Evolutionary conservation across 1,284 basidiomycete genomes (phyloP), one percentile per base, ranked within the genome.

Genomic region (Gymnopus androsaceus): DNA sequence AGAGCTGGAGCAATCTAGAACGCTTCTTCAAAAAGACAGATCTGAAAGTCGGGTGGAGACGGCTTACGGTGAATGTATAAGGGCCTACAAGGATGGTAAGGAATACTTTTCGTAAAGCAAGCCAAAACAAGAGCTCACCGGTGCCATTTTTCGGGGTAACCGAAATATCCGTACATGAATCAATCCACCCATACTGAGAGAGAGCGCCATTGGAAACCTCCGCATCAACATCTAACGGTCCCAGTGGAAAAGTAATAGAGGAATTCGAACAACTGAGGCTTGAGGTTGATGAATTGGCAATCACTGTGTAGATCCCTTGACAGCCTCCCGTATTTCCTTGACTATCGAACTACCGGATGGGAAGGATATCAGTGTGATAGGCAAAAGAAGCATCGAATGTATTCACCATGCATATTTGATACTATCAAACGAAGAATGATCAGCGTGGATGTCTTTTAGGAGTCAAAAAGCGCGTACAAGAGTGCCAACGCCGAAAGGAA

Each of bases 331-430:
- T 76, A 47, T 76, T 76, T 2, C 83, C 83, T 27, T 76, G 76
- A 36, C 68, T 74, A 57, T 83, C 83, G 57, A 82, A 82, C 82
- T 83, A 54, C 15, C 38, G n/a, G n/a, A n/a, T n/a, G n/a, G n/a
- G n/a, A 49, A 51, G 36, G 44, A 45, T 40, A 46, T 31, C 6
- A 17, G 15, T 45, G 11, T 28, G 19, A 11, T 37, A 15, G 27
- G 21, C 9, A 12, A 33, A 23, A 21, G 4, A 14, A 40, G 33
- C 44, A 21, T 14, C 31, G 33, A n/a, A 40, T n/a, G 27, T 4
- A 49, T 71, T 53, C 47, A 84, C 82, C 83, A 86, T 86, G 72
- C 84, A 86, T 67, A 84, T 81, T 71, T 85, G 82, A 65, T 84
- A 86, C 75, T 82, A 62, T 31, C 50, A 34, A 34, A 38, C 48